Percentiles rank a stretch among this genome's conserved stretches.
These are phyloP conservation scores for Amborella trichopoda DNA, from an alignment of 164 flowering plant genomes.

Conservation along the genomic window DNA sequence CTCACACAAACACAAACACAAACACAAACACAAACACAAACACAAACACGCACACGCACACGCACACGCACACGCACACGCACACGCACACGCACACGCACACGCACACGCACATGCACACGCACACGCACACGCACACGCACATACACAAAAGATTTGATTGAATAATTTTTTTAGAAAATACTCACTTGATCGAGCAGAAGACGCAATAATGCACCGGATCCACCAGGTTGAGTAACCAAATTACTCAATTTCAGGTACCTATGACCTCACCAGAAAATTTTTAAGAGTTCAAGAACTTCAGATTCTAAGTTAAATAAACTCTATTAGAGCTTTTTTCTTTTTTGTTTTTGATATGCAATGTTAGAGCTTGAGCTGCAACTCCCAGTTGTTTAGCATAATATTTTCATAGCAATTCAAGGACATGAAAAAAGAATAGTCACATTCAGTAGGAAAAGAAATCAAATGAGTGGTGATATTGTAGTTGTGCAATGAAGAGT, in stretches of 20 bases:
- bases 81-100: neutral
- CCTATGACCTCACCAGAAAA: too few relatives aligned
- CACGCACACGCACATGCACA: neutral
- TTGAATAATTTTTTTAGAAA: neutral
- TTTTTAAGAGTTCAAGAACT: too few relatives aligned
- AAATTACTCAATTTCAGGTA: constrained; percentile 58
- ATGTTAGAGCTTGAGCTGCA: too few relatives aligned
- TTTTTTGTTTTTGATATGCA: too few relatives aligned
- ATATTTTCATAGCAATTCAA: too few relatives aligned
- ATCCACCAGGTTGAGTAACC: constrained; percentile 54
- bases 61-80: neutral
- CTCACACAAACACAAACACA: neutral
- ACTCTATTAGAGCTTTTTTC: too few relatives aligned
- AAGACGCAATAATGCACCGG: constrained; percentile 66
- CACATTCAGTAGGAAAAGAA: too few relatives aligned
- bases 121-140: neutral
- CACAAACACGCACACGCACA: neutral
- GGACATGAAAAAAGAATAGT: too few relatives aligned
- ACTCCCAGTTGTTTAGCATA: too few relatives aligned
- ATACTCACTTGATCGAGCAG: constrained; percentile 61
- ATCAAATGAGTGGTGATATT: too few relatives aligned
- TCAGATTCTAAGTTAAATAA: too few relatives aligned
- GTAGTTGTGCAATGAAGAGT: too few relatives aligned
- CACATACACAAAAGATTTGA: neutral
- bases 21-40: neutral